These are phyloP conservation scores for Fraxinus albicans DNA, from an alignment of 305 asterid genomes.

Conservation along the genomic window DNA sequence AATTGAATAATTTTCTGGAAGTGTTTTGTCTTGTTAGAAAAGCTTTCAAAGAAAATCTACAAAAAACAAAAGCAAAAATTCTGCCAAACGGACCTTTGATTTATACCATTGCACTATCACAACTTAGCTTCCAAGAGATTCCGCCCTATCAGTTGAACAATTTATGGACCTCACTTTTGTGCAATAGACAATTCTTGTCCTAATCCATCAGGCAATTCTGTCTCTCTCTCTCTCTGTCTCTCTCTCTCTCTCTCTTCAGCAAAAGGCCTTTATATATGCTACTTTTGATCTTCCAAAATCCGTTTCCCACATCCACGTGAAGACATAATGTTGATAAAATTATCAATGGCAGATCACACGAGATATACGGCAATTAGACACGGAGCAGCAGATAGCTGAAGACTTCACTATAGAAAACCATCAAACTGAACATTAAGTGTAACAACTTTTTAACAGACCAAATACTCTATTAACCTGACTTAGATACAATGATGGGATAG, in stretches of 20 bases:
- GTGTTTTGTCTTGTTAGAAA: too few relatives aligned
- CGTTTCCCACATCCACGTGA: neutral
- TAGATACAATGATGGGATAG: constrained; percentile 2
- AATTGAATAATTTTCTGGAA: too few relatives aligned
- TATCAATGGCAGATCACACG: neutral
- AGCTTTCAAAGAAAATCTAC: neutral
- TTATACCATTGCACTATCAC: neutral
- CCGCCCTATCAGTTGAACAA: neutral
- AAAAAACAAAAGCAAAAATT: neutral
- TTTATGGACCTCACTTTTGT: neutral
- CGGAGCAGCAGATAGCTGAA: neutral
- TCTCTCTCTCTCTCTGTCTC: neutral
- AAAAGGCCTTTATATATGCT: neutral
- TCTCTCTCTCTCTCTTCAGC: neutral
- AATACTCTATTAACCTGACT: constrained; percentile 22
- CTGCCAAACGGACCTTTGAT: neutral
- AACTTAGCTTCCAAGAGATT: neutral
- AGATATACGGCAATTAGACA: neutral
- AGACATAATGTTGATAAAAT: neutral
- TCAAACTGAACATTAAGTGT: neutral
- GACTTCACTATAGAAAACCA: neutral
- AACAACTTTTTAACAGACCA: constrained; percentile 1
- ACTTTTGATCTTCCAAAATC: neutral
- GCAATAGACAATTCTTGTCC: constrained; percentile 1
- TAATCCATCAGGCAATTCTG: neutral